Evolutionary conservation across 2,329 filamentous ascomycete species (phyloP).

Genomic region (Talaromyces sp.): DNA sequence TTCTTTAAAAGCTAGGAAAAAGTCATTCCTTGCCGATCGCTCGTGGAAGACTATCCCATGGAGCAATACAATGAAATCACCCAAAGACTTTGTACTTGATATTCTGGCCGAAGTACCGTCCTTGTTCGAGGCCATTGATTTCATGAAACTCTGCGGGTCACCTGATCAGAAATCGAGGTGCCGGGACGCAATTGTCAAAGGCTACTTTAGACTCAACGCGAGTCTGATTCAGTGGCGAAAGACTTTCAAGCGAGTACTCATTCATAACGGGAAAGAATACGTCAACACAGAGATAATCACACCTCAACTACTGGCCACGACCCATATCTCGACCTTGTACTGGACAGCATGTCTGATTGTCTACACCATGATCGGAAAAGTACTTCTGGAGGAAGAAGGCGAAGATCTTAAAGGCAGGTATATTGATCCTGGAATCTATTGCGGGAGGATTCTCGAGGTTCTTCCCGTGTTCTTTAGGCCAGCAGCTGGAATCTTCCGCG

Average conservation of each 20-base stretch:
- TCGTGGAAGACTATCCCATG: neutral
- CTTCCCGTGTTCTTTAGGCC: neutral
- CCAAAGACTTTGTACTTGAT: neutral
- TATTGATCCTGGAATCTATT: neutral
- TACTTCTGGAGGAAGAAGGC: neutral
- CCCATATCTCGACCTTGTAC: neutral
- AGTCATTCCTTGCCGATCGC: neutral
- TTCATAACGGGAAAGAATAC: neutral
- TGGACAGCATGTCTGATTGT: neutral
- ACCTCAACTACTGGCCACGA: neutral
- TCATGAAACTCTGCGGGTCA: neutral
- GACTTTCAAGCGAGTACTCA: neutral
- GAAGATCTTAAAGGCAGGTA: neutral
- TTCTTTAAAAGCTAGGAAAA: neutral
- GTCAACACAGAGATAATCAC: neutral
- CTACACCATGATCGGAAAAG: neutral
- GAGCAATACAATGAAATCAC: neutral
- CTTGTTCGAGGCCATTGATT: neutral
- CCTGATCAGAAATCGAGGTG: neutral
- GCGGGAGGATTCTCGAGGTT: neutral
- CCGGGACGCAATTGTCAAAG: neutral
- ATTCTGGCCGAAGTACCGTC: neutral
- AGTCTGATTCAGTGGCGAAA: neutral
- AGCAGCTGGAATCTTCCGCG: slow-evolving; percentile 2
- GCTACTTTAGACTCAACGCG: neutral